Evolutionary conservation across 73 alveolate species (phyloP).

Genomic region (Paramecium biaurelia): DNA sequence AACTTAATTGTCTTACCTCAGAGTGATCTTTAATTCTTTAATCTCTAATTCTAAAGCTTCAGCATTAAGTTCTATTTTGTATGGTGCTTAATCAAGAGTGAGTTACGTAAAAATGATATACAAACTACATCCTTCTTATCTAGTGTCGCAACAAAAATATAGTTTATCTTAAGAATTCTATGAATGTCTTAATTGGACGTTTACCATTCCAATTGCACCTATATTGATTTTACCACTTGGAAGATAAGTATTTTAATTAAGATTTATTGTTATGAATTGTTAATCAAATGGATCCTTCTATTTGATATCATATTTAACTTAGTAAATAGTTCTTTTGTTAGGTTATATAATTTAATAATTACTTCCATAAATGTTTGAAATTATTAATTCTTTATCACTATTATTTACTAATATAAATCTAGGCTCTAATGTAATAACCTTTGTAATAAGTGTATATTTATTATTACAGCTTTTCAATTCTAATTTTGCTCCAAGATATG

Average conservation of each 20-base stretch:
- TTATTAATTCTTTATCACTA: background rate
- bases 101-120: background rate
- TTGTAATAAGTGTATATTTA: background rate
- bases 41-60: background rate
- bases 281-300: background rate
- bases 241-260: background rate
- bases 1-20: background rate
- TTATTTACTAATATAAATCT: background rate
- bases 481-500: background rate
- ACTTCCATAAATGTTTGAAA: background rate
- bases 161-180: background rate
- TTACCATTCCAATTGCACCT: constrained; percentile 17
- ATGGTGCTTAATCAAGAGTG: background rate
- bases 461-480: background rate
- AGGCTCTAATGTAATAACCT: background rate
- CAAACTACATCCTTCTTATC: constrained; percentile 50
- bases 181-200: background rate
- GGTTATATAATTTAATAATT: background rate
- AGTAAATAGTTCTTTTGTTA: background rate
- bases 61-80: background rate
- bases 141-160: constrained; percentile 36
- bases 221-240: constrained; percentile 51
- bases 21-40: background rate
- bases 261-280: background rate
- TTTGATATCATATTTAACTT: background rate